A percentile compares a stretch with the other conserved stretches of the same genome.
Conservation (phyloP, 1,284 basidiomycete species). For the Mycena citricolor region DNA sequence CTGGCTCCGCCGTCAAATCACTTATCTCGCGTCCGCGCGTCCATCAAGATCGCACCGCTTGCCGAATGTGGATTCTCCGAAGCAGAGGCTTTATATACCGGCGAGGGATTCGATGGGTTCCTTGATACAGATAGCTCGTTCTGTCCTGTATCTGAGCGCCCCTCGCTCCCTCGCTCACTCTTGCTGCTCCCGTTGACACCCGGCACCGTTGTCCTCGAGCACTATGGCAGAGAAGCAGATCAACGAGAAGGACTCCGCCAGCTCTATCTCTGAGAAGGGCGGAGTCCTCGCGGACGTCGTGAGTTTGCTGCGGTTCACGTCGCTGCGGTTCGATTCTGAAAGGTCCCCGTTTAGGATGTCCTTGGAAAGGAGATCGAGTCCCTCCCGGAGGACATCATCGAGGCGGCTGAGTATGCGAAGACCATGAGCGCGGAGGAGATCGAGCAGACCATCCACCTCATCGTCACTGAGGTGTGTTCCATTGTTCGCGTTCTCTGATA, state of each 20-base stretch:
- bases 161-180: no score
- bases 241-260: conserved; percentile 7
- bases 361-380: conserved; percentile 8
- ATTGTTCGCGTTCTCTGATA: neutral
- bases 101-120: no score
- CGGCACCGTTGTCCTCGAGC: no score
- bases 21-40: no score
- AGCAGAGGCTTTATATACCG: no score
- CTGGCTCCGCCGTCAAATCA: no score
- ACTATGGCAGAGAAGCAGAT: no score
- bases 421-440: conserved; percentile 15
- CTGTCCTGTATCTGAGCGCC: no score
- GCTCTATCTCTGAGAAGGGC: conserved; percentile 4
- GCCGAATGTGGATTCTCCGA: no score
- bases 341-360: neutral
- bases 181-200: no score
- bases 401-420: conserved; percentile 14
- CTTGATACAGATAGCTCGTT: no score
- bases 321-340: neutral
- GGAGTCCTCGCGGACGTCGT: conserved; percentile 8
- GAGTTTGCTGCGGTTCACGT: neutral
- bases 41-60: no score
- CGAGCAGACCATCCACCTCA: conserved; percentile 10
- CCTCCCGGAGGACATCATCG: conserved; percentile 9
- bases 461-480: conserved; percentile 12